phyloP scores from a whole-genome alignment of 495 filamentous ascomycete species.

The Thozetella sp. region DNA sequence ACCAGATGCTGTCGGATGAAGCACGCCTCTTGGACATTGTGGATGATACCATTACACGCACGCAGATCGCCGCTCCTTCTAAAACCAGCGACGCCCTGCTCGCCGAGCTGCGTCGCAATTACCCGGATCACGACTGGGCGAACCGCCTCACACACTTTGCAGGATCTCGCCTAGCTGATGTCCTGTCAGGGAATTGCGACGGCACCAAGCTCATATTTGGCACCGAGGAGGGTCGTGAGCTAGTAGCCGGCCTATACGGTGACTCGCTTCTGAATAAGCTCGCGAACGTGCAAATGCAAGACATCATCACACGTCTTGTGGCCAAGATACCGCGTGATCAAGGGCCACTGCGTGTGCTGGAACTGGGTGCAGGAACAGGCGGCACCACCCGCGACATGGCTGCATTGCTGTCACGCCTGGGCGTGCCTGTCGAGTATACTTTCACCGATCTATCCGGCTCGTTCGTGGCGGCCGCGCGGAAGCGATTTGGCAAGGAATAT shows the following conservation, averaged over 20 bases:
- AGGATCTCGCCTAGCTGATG: constrained; percentile 40
- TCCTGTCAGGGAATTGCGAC: constrained; percentile 43
- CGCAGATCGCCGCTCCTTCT: constrained; percentile 27
- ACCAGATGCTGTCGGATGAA: constrained; percentile 37
- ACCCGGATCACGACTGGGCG: constrained; percentile 36
- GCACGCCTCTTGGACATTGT: constrained; percentile 35
- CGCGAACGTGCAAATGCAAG: constrained; percentile 37
- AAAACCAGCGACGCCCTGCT: constrained; percentile 35
- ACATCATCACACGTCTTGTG: neutral
- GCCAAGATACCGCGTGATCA: neutral
- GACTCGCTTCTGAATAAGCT: constrained; percentile 41
- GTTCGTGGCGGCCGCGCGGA: constrained; percentile 33
- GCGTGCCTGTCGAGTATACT: constrained; percentile 47
- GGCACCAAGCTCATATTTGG: constrained; percentile 52
- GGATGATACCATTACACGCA: constrained; percentile 33
- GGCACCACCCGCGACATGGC: constrained; percentile 37
- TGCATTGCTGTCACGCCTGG: constrained; percentile 31
- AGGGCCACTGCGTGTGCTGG: constrained; percentile 28
- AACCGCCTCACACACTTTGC: constrained; percentile 44
- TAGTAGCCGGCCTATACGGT: constrained; percentile 46
- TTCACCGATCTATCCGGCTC: constrained; percentile 47
- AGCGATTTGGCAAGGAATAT: constrained; percentile 27
- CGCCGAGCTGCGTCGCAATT: constrained; percentile 30
- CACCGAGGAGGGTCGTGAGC: constrained; percentile 40
- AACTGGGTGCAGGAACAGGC: constrained; percentile 47